Evolutionary conservation across 768 basidiomycete genomes (phyloP).

Genomic region (Suillus fuscotomentosus): DNA sequence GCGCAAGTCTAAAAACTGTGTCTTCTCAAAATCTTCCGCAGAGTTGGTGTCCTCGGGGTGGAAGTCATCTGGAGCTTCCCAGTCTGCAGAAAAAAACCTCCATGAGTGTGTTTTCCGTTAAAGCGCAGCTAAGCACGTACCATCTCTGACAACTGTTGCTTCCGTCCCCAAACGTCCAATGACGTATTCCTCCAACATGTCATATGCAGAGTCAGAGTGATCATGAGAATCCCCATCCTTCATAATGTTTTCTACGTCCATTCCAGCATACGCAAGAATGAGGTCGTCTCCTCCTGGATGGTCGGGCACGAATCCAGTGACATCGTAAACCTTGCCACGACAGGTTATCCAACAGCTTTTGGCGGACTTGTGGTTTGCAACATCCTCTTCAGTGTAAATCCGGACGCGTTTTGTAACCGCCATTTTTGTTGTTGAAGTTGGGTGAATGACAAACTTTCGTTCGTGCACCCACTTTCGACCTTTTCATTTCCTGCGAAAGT

Average conservation of each 20-base stretch:
- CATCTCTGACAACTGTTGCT: constrained; percentile 74
- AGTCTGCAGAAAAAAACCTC: constrained; percentile 48
- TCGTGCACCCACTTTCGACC: constrained; percentile 8
- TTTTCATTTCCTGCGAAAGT: constrained; percentile 13
- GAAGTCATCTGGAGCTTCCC: constrained; percentile 88
- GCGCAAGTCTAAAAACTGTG: constrained; percentile 87
- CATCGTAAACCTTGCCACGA: constrained; percentile 85
- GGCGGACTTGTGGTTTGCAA: constrained; percentile 56
- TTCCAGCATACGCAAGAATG: constrained; percentile 78
- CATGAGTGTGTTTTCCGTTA: background rate
- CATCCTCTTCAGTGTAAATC: constrained; percentile 75
- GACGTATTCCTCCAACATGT: constrained; percentile 85
- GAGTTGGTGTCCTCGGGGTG: constrained; percentile 88
- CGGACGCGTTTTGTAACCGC: constrained; percentile 58
- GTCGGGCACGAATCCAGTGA: constrained; percentile 79
- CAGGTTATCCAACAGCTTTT: constrained; percentile 82
- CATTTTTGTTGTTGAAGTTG: constrained; percentile 38
- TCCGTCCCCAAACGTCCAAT: constrained; percentile 81
- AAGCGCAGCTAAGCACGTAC: constrained; percentile 41
- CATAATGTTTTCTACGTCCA: constrained; percentile 82
- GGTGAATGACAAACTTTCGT: constrained; percentile 2
- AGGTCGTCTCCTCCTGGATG: constrained; percentile 96
- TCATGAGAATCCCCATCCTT: constrained; percentile 76
- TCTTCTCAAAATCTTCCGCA: constrained; percentile 79
- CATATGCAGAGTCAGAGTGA: constrained; percentile 89